Percentiles rank a stretch among this genome's conserved stretches.
Evolutionary conservation across 1,284 basidiomycete species (phyloP).

Genomic region (Boletus sp.): DNA sequence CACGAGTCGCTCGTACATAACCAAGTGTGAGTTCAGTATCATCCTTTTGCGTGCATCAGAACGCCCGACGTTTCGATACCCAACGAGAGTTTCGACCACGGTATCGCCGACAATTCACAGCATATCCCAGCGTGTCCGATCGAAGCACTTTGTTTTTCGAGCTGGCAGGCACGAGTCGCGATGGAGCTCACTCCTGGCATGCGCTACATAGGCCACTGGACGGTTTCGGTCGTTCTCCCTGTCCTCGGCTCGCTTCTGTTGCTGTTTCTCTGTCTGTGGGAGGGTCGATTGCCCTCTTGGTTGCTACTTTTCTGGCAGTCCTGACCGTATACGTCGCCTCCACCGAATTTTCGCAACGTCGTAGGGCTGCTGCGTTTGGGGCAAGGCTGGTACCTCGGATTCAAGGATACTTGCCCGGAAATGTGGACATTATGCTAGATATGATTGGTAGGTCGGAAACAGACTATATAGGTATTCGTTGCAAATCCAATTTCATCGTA

Average conservation of each 20-base stretch:
- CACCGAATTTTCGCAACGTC: slow-evolving; percentile 13
- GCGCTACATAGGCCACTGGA: slow-evolving; percentile 12
- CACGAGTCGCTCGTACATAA: too few species aligned
- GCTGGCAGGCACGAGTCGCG: neutral
- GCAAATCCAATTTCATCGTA: neutral
- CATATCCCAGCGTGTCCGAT: too few species aligned
- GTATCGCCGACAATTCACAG: too few species aligned
- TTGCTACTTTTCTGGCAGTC: slow-evolving; percentile 1
- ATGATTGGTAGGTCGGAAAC: slow-evolving; percentile 12
- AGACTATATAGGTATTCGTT: slow-evolving; percentile 28
- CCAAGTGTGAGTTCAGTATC: too few species aligned
- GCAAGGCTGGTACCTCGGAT: slow-evolving; percentile 23
- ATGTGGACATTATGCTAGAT: slow-evolving; percentile 24
- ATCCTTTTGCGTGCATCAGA: too few species aligned
- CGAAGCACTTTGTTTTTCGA: neutral
- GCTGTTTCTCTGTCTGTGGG: slow-evolving; percentile 12
- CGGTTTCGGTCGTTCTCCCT: slow-evolving; percentile 15
- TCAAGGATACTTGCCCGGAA: slow-evolving; percentile 25
- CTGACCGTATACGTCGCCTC: slow-evolving; percentile 4
- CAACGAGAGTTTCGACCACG: too few species aligned
- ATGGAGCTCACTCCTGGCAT: slow-evolving; percentile 29
- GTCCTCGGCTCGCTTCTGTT: slow-evolving; percentile 14
- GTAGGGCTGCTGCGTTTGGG: slow-evolving; percentile 18
- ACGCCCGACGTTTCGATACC: too few species aligned
- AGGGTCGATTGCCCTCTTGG: slow-evolving; percentile 7